A percentile compares a stretch with the other conserved stretches of the same genome.
phyloP scores from a whole-genome alignment of 2,329 filamentous ascomycete species.

The Fusarium buharicum region DNA sequence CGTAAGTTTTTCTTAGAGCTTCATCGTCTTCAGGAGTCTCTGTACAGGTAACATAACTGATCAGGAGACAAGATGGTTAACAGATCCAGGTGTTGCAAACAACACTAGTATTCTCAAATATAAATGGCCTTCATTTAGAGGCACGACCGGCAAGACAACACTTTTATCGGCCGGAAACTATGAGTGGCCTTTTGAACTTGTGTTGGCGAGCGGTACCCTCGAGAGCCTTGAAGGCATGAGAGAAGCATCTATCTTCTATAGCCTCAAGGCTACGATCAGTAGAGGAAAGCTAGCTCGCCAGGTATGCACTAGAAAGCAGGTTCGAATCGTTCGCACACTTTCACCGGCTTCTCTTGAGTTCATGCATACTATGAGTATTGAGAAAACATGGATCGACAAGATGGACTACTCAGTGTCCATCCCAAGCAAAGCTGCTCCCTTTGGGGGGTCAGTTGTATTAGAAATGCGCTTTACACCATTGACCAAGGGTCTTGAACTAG shows the following conservation, averaged over 20 bases:
- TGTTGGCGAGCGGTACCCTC: slow-evolving; percentile 74
- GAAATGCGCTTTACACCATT: slow-evolving; percentile 88
- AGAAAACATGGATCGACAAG: slow-evolving; percentile 98
- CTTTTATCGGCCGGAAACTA: slow-evolving; percentile 78
- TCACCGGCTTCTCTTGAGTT: slow-evolving; percentile 79
- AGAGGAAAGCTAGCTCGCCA: slow-evolving; percentile 89
- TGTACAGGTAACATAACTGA: background rate
- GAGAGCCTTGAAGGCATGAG: slow-evolving; percentile 91
- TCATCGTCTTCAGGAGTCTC: no score
- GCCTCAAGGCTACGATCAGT: slow-evolving; percentile 87
- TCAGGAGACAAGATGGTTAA: slow-evolving; percentile 54
- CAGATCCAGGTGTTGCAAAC: slow-evolving; percentile 65
- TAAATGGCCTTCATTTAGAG: slow-evolving; percentile 73
- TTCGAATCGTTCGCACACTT: slow-evolving; percentile 80
- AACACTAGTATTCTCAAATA: slow-evolving; percentile 71
- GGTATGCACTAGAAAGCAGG: slow-evolving; percentile 77
- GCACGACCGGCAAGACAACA: slow-evolving; percentile 60
- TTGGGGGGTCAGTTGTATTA: slow-evolving; percentile 84
- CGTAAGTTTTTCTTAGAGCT: slow-evolving; percentile 60
- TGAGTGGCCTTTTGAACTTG: slow-evolving; percentile 81
- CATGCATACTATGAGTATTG: slow-evolving; percentile 88
- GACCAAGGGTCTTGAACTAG: slow-evolving; percentile 85
- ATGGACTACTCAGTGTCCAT: slow-evolving; percentile 93
- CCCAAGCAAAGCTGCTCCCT: slow-evolving; percentile 91
- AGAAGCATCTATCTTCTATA: slow-evolving; percentile 87